Evolutionary conservation across 1,139 yeast genomes (phyloP).

Genomic region (Taiozyma sp.): DNA sequence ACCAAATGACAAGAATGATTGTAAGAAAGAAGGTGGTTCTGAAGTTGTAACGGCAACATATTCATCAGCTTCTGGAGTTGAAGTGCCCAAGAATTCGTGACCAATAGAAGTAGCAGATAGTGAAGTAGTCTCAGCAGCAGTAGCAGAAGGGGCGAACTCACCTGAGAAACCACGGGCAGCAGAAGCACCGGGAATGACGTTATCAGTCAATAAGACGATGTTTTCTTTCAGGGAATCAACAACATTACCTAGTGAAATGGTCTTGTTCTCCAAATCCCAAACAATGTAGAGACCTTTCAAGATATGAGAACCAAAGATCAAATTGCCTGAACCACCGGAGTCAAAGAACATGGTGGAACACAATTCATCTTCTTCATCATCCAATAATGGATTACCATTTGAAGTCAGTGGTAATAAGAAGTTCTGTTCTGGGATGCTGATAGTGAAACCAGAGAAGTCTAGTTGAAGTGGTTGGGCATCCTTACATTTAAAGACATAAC

Average conservation of each 20-base stretch:
- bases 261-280: conserved; percentile 42
- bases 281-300: conserved; percentile 45
- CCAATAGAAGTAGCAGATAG: conserved; percentile 6
- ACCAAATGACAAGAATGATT: background rate
- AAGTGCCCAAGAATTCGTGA: background rate
- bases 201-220: conserved; percentile 11
- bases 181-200: conserved; percentile 11
- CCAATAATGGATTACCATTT: conserved; percentile 3
- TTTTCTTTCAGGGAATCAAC: conserved; percentile 13
- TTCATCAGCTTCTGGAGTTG: background rate
- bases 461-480: conserved; percentile 12
- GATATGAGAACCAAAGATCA: conserved; percentile 42
- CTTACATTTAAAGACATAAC: conserved; percentile 16
- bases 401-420: conserved; percentile 9
- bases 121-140: conserved; percentile 1
- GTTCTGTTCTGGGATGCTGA: conserved; percentile 9
- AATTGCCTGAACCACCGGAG: background rate
- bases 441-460: conserved; percentile 13
- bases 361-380: conserved; percentile 13
- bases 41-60: conserved; percentile 2
- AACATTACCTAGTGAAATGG: conserved; percentile 45
- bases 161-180: conserved; percentile 6
- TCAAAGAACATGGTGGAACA: conserved; percentile 12
- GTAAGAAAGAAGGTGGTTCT: background rate
- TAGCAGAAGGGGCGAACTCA: background rate